These are phyloP conservation scores for Megacollybia marginata DNA, from an alignment of 768 basidiomycete genomes.

Conservation along the genomic window DNA sequence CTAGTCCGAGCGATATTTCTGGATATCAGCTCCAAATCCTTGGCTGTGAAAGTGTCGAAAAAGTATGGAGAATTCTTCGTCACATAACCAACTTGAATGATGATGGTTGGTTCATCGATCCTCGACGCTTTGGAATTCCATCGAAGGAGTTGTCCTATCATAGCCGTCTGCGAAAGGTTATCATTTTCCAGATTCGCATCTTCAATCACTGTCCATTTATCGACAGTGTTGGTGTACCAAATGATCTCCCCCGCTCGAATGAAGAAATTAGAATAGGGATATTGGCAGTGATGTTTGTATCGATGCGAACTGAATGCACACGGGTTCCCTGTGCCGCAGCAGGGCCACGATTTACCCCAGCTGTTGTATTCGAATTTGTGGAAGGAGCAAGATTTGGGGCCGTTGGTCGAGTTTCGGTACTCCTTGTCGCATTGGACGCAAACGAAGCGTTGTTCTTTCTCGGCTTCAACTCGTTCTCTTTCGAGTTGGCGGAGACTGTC, in stretches of 20 bases:
- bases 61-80: slow-evolving; percentile 27
- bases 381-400: slow-evolving; percentile 30
- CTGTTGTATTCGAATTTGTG: slow-evolving; percentile 27
- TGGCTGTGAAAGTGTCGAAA: slow-evolving; percentile 29
- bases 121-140: slow-evolving; percentile 21
- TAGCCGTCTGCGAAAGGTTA: slow-evolving; percentile 15
- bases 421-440: slow-evolving; percentile 33
- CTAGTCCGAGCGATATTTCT: slow-evolving; percentile 25
- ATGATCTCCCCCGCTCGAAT: slow-evolving; percentile 21
- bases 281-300: slow-evolving; percentile 32
- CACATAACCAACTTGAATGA: slow-evolving; percentile 28
- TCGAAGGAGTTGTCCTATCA: slow-evolving; percentile 22
- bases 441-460: slow-evolving; percentile 28
- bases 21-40: slow-evolving; percentile 25
- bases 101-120: slow-evolving; percentile 23
- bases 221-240: slow-evolving; percentile 25
- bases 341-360: slow-evolving; percentile 26
- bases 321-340: slow-evolving; percentile 26
- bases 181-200: slow-evolving; percentile 30
- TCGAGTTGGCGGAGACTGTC: slow-evolving; percentile 29
- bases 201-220: slow-evolving; percentile 24
- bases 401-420: slow-evolving; percentile 28
- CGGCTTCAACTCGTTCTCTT: slow-evolving; percentile 22
- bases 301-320: slow-evolving; percentile 29
- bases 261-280: slow-evolving; percentile 32